Evolutionary conservation across 257 asterid species (phyloP).

Genomic region (Cruciata laevipes): DNA sequence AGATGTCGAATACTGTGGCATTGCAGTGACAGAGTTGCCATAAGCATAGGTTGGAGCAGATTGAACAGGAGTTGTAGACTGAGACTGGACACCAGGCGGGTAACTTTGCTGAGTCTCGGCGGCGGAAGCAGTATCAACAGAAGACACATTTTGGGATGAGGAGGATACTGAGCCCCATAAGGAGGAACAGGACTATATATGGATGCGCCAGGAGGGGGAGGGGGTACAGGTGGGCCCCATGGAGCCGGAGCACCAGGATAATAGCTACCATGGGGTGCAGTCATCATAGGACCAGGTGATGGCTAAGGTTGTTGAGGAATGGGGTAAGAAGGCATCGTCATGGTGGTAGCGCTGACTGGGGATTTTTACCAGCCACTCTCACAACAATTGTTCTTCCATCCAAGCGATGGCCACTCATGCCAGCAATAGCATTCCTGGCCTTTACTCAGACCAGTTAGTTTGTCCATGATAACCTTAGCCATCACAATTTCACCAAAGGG

Average conservation of each 20-base stretch:
- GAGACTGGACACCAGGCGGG: conserved; percentile 74
- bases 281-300: conserved; percentile 81
- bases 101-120: conserved; percentile 66
- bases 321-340: conserved; percentile 53
- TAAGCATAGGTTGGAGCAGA: conserved; percentile 47
- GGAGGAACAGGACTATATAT: conserved; percentile 50
- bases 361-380: conserved; percentile 90
- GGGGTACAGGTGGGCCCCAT: conserved; percentile 78
- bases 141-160: conserved; percentile 36
- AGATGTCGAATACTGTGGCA: conserved; percentile 59
- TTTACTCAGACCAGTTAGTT: conserved; percentile 63
- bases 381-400: conserved; percentile 98
- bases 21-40: conserved; percentile 43
- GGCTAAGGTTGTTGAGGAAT: conserved; percentile 54
- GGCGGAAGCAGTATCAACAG: conserved; percentile 53
- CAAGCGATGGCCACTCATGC: conserved; percentile 83
- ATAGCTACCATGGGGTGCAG: conserved; percentile 46
- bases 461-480: conserved; percentile 96
- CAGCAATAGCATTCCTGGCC: conserved; percentile 80
- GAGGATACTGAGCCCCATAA: conserved; percentile 61
- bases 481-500: conserved; percentile 87
- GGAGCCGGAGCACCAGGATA: conserved; percentile 30
- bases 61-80: conserved; percentile 46
- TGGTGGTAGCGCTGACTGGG: conserved; percentile 73
- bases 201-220: conserved; percentile 84